Evolutionary conservation across 129 eudicot species (phyloP).

Genomic region (Lonicera japonica): DNA sequence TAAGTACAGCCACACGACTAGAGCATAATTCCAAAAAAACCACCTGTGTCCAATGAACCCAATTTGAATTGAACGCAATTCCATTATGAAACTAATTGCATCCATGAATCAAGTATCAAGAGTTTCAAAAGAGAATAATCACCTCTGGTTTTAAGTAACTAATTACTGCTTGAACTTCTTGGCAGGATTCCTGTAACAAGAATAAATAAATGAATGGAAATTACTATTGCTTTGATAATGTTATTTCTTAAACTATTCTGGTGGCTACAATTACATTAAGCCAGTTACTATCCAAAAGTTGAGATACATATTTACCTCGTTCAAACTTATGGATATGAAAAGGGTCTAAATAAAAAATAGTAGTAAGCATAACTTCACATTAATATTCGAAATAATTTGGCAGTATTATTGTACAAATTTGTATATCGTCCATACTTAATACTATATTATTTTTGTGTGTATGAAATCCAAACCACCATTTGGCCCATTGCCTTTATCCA

Average conservation of each 20-base stretch:
- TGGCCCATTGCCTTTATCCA: neutral
- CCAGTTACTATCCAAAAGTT: no score
- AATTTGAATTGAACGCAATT: constrained; percentile 10
- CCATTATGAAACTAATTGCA: neutral
- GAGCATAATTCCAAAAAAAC: constrained; percentile 93
- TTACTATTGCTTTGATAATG: neutral
- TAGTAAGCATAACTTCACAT: no score
- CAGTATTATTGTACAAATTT: no score
- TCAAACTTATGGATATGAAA: no score
- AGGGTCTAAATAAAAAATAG: no score
- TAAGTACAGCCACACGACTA: constrained; percentile 70
- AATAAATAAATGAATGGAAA: neutral
- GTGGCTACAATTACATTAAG: no score
- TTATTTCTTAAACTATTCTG: neutral
- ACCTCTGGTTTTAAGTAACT: constrained; percentile 90
- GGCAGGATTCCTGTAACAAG: constrained; percentile 74
- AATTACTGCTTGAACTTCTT: constrained; percentile 89
- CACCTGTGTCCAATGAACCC: constrained; percentile 41
- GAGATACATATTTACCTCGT: no score
- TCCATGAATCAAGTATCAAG: neutral
- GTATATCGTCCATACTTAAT: no score
- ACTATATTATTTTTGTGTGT: no score
- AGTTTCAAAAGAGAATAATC: constrained; percentile 19
- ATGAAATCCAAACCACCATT: neutral
- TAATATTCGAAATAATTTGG: no score